These are phyloP conservation scores for Coprinopsis sp. DNA, from an alignment of 768 basidiomycete genomes.

Conservation along the genomic window DNA sequence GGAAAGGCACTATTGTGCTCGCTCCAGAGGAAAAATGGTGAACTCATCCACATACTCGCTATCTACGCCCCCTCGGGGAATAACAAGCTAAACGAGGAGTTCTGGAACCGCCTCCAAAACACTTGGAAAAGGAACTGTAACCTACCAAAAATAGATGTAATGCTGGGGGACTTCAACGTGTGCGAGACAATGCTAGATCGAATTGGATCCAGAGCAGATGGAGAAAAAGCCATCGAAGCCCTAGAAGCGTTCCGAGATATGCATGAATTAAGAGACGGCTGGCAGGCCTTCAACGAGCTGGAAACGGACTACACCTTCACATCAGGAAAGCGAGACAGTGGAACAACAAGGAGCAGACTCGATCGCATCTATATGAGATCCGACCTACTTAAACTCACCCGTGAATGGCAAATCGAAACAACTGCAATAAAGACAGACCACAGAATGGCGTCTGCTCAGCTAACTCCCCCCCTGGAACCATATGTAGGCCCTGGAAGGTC, in stretches of 20 bases:
- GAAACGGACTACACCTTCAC: conserved; percentile 21
- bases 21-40: conserved; percentile 13
- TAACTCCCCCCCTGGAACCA: conserved; percentile 18
- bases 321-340: not conserved
- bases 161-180: conserved; percentile 41
- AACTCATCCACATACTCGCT: conserved; percentile 22
- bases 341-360: conserved; percentile 19
- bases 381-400: conserved; percentile 4
- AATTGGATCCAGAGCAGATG: conserved; percentile 19
- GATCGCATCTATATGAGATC: conserved; percentile 28
- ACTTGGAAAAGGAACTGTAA: conserved; percentile 6
- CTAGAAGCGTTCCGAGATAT: conserved; percentile 15
- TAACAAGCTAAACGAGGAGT: conserved; percentile 20
- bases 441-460: conserved; percentile 15
- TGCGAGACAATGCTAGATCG: conserved; percentile 30
- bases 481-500: conserved; percentile 26
- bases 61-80: conserved; percentile 33
- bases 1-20: conserved; percentile 21
- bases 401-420: conserved; percentile 20
- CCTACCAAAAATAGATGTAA: conserved; percentile 22
- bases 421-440: conserved; percentile 24
- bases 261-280: conserved; percentile 22
- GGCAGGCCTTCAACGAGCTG: conserved; percentile 19
- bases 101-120: conserved; percentile 23
- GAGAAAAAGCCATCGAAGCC: not conserved